Percentiles rank a stretch among this genome's conserved stretches.
phyloP scores from a whole-genome alignment of 2,329 filamentous ascomycete genomes.

The Fusarium luffae region DNA sequence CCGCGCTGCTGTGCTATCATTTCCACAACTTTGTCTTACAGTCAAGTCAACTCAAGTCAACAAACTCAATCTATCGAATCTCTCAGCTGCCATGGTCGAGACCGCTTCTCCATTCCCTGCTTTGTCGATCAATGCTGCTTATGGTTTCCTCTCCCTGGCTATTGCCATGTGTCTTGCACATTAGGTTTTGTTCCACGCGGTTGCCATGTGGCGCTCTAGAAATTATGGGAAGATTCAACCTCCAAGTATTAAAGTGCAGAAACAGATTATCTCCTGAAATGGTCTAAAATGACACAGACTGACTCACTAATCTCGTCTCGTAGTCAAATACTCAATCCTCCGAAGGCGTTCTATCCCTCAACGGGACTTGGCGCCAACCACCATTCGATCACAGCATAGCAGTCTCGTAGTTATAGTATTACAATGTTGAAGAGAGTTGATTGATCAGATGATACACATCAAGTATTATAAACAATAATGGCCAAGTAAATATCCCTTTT shows the following conservation, averaged over 20 bases:
- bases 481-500: background rate
- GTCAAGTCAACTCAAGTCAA: background rate
- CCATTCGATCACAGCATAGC: background rate
- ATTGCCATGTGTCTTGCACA: background rate
- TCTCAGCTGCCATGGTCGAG: conserved; percentile 23
- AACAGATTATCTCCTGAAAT: background rate
- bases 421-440: conserved; percentile 16
- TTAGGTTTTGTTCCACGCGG: background rate
- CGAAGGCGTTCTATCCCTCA: background rate
- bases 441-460: conserved; percentile 13
- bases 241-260: background rate
- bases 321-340: background rate
- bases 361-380: background rate
- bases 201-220: conserved; percentile 19
- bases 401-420: background rate
- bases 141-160: conserved; percentile 3
- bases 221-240: background rate
- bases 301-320: background rate
- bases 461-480: conserved; percentile 19
- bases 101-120: conserved; percentile 17
- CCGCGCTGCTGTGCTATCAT: background rate
- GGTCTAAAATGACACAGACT: background rate
- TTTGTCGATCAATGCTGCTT: conserved; percentile 26
- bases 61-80: background rate
- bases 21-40: conserved; percentile 1